Evolutionary conservation across 495 filamentous ascomycete genomes (phyloP).

Genomic region (Podospora bellae-mahoneyi): DNA sequence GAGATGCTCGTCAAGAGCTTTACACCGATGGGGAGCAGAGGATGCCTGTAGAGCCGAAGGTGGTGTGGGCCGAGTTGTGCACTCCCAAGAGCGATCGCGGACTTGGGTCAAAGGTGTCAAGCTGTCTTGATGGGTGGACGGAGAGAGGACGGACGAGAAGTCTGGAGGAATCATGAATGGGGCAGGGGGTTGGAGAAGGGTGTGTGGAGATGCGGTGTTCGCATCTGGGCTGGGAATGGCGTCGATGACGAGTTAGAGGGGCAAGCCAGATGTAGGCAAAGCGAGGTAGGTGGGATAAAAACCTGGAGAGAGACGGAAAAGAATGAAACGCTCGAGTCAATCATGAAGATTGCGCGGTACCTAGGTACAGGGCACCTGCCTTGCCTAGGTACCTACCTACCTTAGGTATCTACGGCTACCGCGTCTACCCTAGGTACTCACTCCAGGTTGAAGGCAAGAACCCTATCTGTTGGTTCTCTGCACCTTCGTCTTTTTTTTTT

Average conservation of each 20-base stretch:
- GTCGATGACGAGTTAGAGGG: background rate
- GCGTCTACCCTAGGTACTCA: no score
- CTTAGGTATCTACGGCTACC: background rate
- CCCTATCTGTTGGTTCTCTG: background rate
- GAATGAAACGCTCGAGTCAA: background rate
- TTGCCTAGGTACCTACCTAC: background rate
- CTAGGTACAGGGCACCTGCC: background rate
- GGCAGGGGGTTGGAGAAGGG: background rate
- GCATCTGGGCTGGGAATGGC: background rate
- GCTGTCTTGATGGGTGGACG: background rate
- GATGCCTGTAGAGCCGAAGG: conserved; percentile 4
- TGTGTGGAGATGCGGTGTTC: background rate
- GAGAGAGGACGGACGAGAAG: background rate
- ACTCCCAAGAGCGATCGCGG: background rate
- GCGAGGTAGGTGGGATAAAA: no score
- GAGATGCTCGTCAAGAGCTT: background rate
- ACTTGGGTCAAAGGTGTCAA: background rate
- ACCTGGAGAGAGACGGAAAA: no score
- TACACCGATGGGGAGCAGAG: background rate
- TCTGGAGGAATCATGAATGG: background rate
- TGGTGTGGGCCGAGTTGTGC: background rate
- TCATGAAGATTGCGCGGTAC: background rate
- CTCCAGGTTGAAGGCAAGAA: no score
- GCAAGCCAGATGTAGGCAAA: no score
- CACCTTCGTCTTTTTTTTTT: background rate